Percentiles rank a stretch among this genome's conserved stretches.
phyloP scores from a whole-genome alignment of 2,329 filamentous ascomycete genomes.

The Cladosporium sp. region DNA sequence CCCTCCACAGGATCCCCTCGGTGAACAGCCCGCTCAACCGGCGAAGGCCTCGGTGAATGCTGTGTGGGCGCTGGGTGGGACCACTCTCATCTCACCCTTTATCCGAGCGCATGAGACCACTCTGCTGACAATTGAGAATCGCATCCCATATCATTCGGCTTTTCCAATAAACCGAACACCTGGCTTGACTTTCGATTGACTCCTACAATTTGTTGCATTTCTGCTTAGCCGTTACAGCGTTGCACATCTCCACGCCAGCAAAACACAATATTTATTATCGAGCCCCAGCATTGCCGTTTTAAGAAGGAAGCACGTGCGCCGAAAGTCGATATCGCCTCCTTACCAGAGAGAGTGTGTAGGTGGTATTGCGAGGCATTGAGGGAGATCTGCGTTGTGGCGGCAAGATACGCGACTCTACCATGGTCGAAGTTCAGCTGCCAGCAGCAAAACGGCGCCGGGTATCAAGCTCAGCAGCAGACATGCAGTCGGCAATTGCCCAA shows the following conservation, averaged over 20 bases:
- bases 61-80: neutral
- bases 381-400: neutral
- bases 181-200: conserved; percentile 1
- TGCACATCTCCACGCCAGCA: neutral
- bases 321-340: conserved; percentile 16
- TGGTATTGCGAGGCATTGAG: neutral
- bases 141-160: conserved; percentile 7
- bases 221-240: neutral
- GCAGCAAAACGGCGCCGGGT: conserved; percentile 34
- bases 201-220: neutral
- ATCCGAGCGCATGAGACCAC: conserved; percentile 4
- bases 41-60: conserved; percentile 8
- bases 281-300: conserved; percentile 16
- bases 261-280: conserved; percentile 5
- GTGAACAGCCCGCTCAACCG: conserved; percentile 10
- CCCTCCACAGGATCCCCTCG: neutral
- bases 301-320: conserved; percentile 19
- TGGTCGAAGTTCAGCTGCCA: conserved; percentile 79
- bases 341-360: conserved; percentile 1
- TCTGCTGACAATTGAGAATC: conserved; percentile 9
- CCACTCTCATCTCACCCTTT: neutral
- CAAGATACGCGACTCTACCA: conserved; percentile 59
- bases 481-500: conserved; percentile 56
- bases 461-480: conserved; percentile 42
- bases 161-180: conserved; percentile 8